These are phyloP conservation scores for Pelargonium australe DNA, from an alignment of 441 rosid genomes.

Conservation along the genomic window DNA sequence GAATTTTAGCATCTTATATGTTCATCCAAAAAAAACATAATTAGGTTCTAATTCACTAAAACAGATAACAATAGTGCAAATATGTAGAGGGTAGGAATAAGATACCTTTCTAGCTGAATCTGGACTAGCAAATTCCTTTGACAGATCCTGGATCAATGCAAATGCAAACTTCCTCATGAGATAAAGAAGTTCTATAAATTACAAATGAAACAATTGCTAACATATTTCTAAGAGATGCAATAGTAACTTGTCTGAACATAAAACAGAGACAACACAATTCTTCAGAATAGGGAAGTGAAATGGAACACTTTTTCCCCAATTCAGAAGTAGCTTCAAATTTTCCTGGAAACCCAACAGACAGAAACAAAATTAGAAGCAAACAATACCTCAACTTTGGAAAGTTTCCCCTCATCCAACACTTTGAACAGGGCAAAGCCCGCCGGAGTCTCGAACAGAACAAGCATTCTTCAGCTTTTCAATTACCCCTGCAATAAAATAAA, in stretches of 20 bases:
- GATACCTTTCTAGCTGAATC: constrained; percentile 66
- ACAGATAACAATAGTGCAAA: too few species aligned
- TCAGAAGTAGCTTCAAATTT: background rate
- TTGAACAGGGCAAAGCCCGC: constrained; percentile 91
- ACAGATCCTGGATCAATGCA: constrained; percentile 44
- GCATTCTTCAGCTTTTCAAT: constrained; percentile 33
- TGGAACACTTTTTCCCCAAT: too few species aligned
- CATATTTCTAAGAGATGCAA: too few species aligned
- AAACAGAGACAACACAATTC: too few species aligned
- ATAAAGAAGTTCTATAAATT: too few species aligned
- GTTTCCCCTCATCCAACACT: constrained; percentile 77
- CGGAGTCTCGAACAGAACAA: constrained; percentile 69
- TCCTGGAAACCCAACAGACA: background rate
- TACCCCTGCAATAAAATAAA: background rate
- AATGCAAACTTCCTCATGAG: background rate
- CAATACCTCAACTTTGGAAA: constrained; percentile 69
- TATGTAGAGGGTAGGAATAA: too few species aligned
- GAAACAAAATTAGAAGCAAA: background rate
- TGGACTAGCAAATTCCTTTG: constrained; percentile 47
- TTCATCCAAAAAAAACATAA: too few species aligned
- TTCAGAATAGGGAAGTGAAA: too few species aligned
- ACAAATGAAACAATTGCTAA: too few species aligned
- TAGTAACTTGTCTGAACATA: too few species aligned
- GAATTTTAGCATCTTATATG: too few species aligned
- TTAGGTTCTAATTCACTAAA: too few species aligned